Percentiles rank a stretch among this genome's conserved stretches.
These are phyloP conservation scores for Cryptococcus sp. DNA, from an alignment of 1,284 basidiomycete genomes.

Conservation along the genomic window DNA sequence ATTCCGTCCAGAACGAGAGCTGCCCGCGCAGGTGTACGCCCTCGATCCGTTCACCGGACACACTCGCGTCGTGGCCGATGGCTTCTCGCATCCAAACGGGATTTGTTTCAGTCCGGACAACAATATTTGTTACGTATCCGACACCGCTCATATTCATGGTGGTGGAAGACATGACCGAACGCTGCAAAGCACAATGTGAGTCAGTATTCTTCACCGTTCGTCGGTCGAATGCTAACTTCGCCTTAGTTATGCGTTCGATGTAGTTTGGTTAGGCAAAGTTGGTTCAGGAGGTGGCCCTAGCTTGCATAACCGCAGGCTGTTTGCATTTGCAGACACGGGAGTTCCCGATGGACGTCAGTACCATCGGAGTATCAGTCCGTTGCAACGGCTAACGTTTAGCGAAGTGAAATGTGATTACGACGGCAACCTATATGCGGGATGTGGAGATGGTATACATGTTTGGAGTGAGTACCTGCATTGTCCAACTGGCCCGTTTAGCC, in stretches of 20 bases:
- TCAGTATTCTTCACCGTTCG: not conserved
- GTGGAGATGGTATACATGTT: conserved; percentile 33
- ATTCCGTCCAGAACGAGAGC: conserved; percentile 53
- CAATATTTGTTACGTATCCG: conserved; percentile 28
- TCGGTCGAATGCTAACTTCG: not conserved
- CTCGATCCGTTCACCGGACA: conserved; percentile 65
- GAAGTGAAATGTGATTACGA: conserved; percentile 27
- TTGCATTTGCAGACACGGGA: conserved; percentile 40
- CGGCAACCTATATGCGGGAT: conserved; percentile 34
- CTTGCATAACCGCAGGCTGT: conserved; percentile 32
- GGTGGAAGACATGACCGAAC: conserved; percentile 21
- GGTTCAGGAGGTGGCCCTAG: conserved; percentile 17
- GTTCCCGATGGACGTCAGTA: conserved; percentile 32
- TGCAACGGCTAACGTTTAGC: not conserved
- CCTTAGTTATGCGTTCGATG: conserved; percentile 38
- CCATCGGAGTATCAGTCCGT: conserved; percentile 1
- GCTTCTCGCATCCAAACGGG: conserved; percentile 56
- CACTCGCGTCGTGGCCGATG: conserved; percentile 69
- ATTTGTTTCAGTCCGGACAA: conserved; percentile 25
- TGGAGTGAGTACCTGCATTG: conserved; percentile 18
- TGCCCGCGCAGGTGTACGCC: conserved; percentile 70
- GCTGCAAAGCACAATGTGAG: conserved; percentile 32
- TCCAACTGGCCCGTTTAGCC: too few species aligned
- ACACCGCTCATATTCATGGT: conserved; percentile 33
- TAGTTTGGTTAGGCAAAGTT: conserved; percentile 18